Conservation (phyloP, 257 asterid species). For the Solanum ossicruentum region DNA sequence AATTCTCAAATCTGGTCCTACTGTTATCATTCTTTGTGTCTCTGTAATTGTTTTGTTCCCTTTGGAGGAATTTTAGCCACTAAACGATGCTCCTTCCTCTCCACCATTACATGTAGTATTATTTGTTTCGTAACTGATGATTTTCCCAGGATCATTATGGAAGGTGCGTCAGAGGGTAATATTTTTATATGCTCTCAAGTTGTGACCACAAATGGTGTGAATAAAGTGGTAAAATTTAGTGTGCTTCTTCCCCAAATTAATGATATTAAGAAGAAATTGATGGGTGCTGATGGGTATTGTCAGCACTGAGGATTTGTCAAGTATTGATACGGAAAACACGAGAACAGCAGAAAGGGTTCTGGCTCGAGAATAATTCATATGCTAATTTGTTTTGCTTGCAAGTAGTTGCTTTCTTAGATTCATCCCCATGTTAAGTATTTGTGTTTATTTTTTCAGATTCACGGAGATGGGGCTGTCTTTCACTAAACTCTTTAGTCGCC, state of each 20-base stretch:
- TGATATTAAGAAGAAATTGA: not conserved
- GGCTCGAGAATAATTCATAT: not conserved
- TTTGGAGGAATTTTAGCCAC: not conserved
- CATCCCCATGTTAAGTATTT: not conserved
- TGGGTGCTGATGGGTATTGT: not conserved
- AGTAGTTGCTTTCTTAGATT: not conserved
- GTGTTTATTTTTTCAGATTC: not conserved
- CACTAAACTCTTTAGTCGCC: conserved; percentile 12
- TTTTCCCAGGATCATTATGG: not conserved
- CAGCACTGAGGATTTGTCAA: not conserved
- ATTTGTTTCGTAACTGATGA: not conserved
- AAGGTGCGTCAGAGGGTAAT: not conserved
- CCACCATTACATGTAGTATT: not conserved
- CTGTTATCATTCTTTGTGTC: not conserved
- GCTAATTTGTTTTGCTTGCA: not conserved
- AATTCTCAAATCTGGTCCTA: not conserved
- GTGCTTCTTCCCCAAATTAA: not conserved
- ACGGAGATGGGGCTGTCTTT: conserved; percentile 11
- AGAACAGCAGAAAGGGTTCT: not conserved
- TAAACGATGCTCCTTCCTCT: not conserved
- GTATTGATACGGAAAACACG: not conserved
- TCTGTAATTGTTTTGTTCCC: not conserved
- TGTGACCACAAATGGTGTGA: not conserved
- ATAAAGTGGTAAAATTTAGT: not conserved
- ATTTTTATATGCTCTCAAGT: not conserved